Evolutionary conservation across 2,329 filamentous ascomycete genomes (phyloP).

Genomic region (Lizonia empirigonia): DNA sequence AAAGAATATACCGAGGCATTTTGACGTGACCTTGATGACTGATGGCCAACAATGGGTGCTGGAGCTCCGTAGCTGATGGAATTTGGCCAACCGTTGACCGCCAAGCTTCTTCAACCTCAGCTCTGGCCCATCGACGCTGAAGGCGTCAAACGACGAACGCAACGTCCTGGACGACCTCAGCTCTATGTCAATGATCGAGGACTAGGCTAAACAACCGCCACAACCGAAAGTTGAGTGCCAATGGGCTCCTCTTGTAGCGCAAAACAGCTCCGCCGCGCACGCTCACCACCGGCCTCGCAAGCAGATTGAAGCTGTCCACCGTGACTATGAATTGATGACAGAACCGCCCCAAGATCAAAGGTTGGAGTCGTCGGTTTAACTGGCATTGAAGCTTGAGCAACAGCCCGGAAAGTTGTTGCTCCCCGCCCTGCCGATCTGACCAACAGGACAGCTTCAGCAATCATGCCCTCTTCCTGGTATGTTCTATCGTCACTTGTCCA

Average conservation of each 20-base stretch:
- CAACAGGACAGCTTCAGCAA: background rate
- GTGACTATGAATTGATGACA: too few relatives aligned
- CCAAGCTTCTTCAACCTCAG: conserved; percentile 42
- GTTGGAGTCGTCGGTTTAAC: too few relatives aligned
- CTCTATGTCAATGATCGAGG: conserved; percentile 1
- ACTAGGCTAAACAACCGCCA: background rate
- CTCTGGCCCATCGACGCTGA: conserved; percentile 7
- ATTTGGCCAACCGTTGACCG: conserved; percentile 31
- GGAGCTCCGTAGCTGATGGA: conserved; percentile 25
- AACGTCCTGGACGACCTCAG: conserved; percentile 1
- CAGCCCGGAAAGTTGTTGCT: background rate
- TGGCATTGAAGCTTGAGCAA: too few relatives aligned
- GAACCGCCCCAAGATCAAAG: too few relatives aligned
- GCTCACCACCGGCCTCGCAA: background rate
- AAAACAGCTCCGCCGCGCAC: background rate
- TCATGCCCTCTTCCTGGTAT: background rate
- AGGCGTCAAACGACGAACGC: conserved; percentile 7
- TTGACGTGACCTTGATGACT: conserved; percentile 25
- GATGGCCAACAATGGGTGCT: conserved; percentile 21
- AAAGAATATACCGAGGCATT: conserved; percentile 27
- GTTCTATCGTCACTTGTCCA: background rate
- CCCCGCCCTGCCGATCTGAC: too few relatives aligned
- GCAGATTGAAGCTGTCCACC: background rate
- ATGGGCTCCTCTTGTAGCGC: background rate
- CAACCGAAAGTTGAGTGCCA: background rate